Evolutionary conservation across 1,284 basidiomycete genomes (phyloP).

Genomic region (Cryptococcus depauperatus): DNA sequence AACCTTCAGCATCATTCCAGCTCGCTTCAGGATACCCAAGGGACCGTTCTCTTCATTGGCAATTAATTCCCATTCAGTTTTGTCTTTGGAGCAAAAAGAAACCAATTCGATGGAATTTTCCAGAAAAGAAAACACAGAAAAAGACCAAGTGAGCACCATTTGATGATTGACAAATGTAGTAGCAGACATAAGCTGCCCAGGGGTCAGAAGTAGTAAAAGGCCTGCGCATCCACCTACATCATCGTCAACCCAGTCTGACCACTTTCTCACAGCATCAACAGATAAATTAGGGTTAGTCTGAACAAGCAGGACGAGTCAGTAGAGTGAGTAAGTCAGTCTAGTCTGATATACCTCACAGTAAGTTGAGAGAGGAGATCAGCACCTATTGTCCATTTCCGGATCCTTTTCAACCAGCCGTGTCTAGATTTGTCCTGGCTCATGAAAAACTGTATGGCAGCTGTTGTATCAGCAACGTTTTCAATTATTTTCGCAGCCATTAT

Average conservation of each 20-base stretch:
- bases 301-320: too few species aligned
- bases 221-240: background rate
- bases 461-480: too few species aligned
- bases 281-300: too few species aligned
- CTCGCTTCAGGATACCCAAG: background rate
- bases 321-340: too few species aligned
- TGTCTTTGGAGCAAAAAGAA: background rate
- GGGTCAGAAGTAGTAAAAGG: background rate
- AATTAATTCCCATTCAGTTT: background rate
- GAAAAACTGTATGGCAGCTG: background rate
- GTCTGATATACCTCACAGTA: background rate
- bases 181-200: background rate
- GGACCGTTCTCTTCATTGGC: background rate
- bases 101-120: too few species aligned
- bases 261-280: too few species aligned
- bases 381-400: conserved; percentile 2
- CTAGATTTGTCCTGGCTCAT: background rate
- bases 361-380: background rate
- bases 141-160: background rate
- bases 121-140: too few species aligned
- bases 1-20: background rate
- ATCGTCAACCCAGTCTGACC: conserved; percentile 3
- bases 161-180: background rate
- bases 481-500: too few species aligned
- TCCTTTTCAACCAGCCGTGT: background rate